Percentiles rank a stretch among this genome's conserved stretches.
These are phyloP conservation scores for Solanum corneliomulleri DNA, from an alignment of 257 asterid genomes.

Conservation along the genomic window DNA sequence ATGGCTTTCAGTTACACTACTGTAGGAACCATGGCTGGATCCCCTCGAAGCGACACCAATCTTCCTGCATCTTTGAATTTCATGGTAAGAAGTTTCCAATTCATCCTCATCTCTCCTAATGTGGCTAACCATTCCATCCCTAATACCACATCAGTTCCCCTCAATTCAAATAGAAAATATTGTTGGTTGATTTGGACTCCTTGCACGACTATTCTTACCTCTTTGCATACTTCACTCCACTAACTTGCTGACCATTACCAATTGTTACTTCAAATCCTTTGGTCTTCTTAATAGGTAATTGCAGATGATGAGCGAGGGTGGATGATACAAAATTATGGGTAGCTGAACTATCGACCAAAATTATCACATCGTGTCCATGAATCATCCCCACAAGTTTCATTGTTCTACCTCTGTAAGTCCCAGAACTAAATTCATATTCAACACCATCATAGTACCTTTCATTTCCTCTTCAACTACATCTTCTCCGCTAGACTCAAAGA, in stretches of 20 bases:
- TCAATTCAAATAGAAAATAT: background rate
- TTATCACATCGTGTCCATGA: too few relatives aligned
- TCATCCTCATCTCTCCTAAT: background rate
- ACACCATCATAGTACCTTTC: too few relatives aligned
- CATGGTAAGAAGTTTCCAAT: background rate
- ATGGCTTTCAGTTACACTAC: background rate
- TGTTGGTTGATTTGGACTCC: background rate
- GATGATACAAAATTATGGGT: background rate
- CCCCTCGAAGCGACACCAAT: background rate
- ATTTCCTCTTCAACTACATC: too few relatives aligned
- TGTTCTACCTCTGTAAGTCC: too few relatives aligned
- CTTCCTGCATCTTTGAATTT: background rate
- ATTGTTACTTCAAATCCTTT: background rate
- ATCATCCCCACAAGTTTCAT: too few relatives aligned
- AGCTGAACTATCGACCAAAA: too few relatives aligned
- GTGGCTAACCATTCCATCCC: too few relatives aligned
- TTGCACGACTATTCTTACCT: background rate
- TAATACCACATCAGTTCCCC: too few relatives aligned
- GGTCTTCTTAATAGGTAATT: background rate
- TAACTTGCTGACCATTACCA: background rate
- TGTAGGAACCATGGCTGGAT: background rate
- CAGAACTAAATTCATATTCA: too few relatives aligned
- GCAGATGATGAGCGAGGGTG: background rate
- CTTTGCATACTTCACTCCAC: background rate
- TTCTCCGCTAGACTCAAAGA: too few relatives aligned